These are phyloP conservation scores for Arthrobotrys entomopaga DNA, from an alignment of 2,329 filamentous ascomycete species.

Conservation along the genomic window DNA sequence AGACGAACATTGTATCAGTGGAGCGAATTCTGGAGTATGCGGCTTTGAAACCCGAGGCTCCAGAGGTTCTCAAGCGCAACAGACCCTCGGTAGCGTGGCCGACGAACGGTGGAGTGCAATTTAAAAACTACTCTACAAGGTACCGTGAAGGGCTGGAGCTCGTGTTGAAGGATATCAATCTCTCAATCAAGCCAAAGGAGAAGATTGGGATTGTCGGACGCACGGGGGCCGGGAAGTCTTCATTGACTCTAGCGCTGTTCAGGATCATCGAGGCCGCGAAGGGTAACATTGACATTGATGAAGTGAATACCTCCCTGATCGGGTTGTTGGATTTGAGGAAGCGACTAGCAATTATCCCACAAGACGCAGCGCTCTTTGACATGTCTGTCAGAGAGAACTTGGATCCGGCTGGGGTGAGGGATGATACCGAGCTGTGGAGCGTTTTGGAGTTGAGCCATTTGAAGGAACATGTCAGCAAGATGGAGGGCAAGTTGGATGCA, in stretches of 20 bases:
- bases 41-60: conserved; percentile 87
- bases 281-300: conserved; percentile 88
- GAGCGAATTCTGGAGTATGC: conserved; percentile 98
- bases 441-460: conserved; percentile 93
- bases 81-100: conserved; percentile 92
- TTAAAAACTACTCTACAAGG: conserved; percentile 92
- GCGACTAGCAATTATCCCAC: conserved; percentile 93
- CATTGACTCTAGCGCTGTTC: conserved; percentile 90
- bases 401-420: conserved; percentile 91
- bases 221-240: conserved; percentile 95
- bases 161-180: conserved; percentile 89
- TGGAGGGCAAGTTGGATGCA: conserved; percentile 90
- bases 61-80: conserved; percentile 88
- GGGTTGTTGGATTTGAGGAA: conserved; percentile 88
- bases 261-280: conserved; percentile 88
- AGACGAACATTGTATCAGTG: conserved; percentile 99
- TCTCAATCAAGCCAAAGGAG: conserved; percentile 94
- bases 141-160: conserved; percentile 90
- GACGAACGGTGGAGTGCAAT: conserved; percentile 83
- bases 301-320: conserved; percentile 87
- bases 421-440: conserved; percentile 97
- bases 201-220: conserved; percentile 98
- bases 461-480: conserved; percentile 85
- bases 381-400: conserved; percentile 88
- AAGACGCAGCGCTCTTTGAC: conserved; percentile 95